Base-by-base conservation (phyloP, 2,329 filamentous ascomycete genomes). In the Fusarium sp. region DNA sequence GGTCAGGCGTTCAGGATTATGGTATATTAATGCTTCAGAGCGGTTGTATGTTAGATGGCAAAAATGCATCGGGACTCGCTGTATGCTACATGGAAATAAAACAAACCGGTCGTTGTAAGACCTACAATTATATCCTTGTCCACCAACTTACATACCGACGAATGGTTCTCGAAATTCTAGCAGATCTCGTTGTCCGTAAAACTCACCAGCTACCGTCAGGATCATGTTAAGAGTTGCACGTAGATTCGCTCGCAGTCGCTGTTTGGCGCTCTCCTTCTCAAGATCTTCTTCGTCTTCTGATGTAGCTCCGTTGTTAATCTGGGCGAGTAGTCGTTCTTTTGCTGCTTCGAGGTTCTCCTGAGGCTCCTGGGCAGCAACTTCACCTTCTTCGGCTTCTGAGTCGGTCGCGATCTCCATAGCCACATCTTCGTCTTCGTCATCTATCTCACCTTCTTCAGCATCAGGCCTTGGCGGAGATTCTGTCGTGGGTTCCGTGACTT, bases 211-310 rank as follows among this genome's bases (percentile, higher is more conserved):
- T 39, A 98, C 87, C 0, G 93, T 96, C 74, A 98, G 85, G 58
- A 98, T 93, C 94, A 97, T 97, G 82, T 97, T 95, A 38, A 98
- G 85, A 44, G 94, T 94, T n/a, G 90, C 92, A 33, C 88, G 86
- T 84, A 86, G 86, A 79, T 87, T 89, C 76, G 84, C 81, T 42
- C 82, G 83, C 42, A 79, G 79, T n/a, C 84, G 79, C 39, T 76
- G 72, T 64, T 73, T 74, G 7, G 77, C 75, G 5, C 70, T 73
- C 54, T 80, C 77, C 47, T 75, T 76, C 31, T 79, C 60, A 12
- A 70, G 66, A 10, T 76, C 73, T 31, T 81, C 79, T 17, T 77
- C 79, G 11, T 71, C 62, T 47, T 72, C 72, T 64, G 50, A 56
- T 18, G 61, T 62, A 5, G 70, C 61, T 2, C 71, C 64, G 25